A percentile compares a stretch with the other conserved stretches of the same genome.
These are phyloP conservation scores for Thyridium curvatum DNA, from an alignment of 2,329 filamentous ascomycete species.

Conservation along the genomic window DNA sequence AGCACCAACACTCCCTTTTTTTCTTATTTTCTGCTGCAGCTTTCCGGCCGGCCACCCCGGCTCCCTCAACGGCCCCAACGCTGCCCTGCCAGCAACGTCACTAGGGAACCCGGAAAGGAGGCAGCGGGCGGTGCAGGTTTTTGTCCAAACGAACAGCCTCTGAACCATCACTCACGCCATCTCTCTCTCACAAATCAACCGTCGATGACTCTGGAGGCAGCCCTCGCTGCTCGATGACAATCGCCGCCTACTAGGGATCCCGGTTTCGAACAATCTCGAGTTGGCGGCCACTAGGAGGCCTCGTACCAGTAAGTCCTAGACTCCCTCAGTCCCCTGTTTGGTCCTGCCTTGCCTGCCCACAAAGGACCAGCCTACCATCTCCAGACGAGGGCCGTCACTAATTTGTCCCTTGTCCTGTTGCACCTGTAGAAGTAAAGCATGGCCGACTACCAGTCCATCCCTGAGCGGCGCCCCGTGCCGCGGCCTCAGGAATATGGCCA, in stretches of 20 bases:
- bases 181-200: not conserved
- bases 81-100: too few species aligned
- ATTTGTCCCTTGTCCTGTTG: too few species aligned
- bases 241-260: not conserved
- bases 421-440: slow-evolving; percentile 28
- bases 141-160: too few species aligned
- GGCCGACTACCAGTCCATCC: slow-evolving; percentile 50
- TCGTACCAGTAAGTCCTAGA: not conserved
- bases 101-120: too few species aligned
- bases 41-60: too few species aligned
- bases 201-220: not conserved
- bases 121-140: too few species aligned
- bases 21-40: too few species aligned
- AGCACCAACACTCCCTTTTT: too few species aligned
- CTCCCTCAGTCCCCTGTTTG: not conserved
- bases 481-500: slow-evolving; percentile 43
- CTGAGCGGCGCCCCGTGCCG: slow-evolving; percentile 33
- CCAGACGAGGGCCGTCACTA: too few species aligned
- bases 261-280: not conserved
- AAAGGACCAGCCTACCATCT: too few species aligned
- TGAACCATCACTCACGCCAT: not conserved
- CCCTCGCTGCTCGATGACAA: not conserved
- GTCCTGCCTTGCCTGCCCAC: too few species aligned
- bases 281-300: not conserved
- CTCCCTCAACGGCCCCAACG: too few species aligned